phyloP scores from a whole-genome alignment of 78 protist species.

The Parvularia atlantis region DNA sequence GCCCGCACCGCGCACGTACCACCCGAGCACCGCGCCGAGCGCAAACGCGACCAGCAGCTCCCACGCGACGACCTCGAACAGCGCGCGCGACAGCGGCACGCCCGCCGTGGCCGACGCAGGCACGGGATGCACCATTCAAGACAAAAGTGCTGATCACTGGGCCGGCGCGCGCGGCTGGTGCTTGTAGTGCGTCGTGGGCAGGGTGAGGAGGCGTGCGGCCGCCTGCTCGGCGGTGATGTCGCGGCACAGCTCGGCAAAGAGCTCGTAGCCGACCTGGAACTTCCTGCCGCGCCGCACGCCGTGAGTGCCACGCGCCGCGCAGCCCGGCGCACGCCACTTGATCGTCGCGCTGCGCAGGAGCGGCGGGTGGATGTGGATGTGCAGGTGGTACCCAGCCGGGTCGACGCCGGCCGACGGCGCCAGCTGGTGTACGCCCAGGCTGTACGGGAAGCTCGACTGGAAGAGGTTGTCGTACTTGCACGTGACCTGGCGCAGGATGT shows the following conservation, averaged over 20 bases:
- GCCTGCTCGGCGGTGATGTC: constrained; percentile 52
- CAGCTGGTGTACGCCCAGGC: constrained; percentile 35
- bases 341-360: constrained; percentile 37
- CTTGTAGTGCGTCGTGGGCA: constrained; percentile 17
- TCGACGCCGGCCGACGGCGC: constrained; percentile 14
- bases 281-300: neutral
- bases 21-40: too few relatives aligned
- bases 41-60: too few relatives aligned
- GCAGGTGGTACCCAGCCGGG: neutral
- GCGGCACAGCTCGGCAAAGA: constrained; percentile 26
- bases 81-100: too few relatives aligned
- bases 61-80: too few relatives aligned
- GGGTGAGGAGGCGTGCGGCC: constrained; percentile 4
- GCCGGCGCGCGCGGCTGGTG: too few relatives aligned
- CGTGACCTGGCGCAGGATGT: neutral
- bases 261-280: constrained; percentile 36
- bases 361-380: constrained; percentile 31
- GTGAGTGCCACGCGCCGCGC: neutral
- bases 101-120: too few relatives aligned
- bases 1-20: too few relatives aligned
- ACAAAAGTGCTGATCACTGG: too few relatives aligned
- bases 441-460: constrained; percentile 27
- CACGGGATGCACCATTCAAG: too few relatives aligned
- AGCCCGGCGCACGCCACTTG: constrained; percentile 6
- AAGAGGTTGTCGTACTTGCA: constrained; percentile 31